Evolutionary conservation across 148 eudicot genomes (phyloP).

Genomic region (Amaranthus cruentus): DNA sequence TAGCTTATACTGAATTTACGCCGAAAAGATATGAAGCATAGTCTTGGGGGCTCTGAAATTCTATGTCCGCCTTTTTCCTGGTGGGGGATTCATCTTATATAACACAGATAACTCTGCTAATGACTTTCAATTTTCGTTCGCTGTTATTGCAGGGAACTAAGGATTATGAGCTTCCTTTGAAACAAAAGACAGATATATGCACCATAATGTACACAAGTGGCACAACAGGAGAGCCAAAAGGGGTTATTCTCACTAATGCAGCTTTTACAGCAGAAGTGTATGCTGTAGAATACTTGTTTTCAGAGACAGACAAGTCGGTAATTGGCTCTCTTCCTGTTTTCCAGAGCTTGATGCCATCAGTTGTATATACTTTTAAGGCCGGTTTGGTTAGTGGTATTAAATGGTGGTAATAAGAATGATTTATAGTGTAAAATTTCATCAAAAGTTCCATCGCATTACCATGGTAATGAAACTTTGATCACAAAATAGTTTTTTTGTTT

Average conservation of each 20-base stretch:
- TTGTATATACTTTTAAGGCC: background rate
- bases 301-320: conserved; percentile 68
- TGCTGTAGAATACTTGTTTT: conserved; percentile 55
- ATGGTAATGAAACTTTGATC: too few species aligned
- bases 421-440: too few species aligned
- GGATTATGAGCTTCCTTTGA: conserved; percentile 57
- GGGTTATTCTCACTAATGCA: conserved; percentile 69
- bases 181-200: conserved; percentile 49
- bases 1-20: background rate
- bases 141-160: conserved; percentile 48
- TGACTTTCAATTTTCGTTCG: background rate
- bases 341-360: conserved; percentile 3
- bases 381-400: too few species aligned
- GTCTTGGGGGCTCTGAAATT: background rate
- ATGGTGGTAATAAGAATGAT: too few species aligned
- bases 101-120: background rate
- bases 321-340: conserved; percentile 8
- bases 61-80: background rate
- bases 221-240: conserved; percentile 94
- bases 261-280: conserved; percentile 64
- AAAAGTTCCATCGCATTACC: too few species aligned
- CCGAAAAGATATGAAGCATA: background rate
- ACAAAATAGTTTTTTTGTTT: too few species aligned
- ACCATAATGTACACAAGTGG: conserved; percentile 98
- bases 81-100: background rate